phyloP scores from a whole-genome alignment of 805 yeast species.

The Phaffomyces opuntiae region DNA sequence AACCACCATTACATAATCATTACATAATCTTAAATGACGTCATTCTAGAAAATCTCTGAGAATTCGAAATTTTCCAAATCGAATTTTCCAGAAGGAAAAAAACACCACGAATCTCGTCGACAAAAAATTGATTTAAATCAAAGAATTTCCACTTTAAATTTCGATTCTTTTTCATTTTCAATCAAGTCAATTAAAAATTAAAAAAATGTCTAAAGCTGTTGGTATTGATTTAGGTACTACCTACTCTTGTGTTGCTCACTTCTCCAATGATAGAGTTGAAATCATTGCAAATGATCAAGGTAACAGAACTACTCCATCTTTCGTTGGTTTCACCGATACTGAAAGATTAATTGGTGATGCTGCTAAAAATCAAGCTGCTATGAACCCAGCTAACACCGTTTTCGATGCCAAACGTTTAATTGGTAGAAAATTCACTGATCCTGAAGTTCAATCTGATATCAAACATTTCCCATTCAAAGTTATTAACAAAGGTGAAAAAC shows the following conservation, averaged over 20 bases:
- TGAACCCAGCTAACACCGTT: constrained; percentile 86
- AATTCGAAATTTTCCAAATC: not conserved
- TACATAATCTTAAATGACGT: not conserved
- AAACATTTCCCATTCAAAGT: constrained; percentile 84
- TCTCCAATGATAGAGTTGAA: constrained; percentile 86
- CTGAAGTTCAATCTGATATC: constrained; percentile 69
- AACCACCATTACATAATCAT: not conserved
- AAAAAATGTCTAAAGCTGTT: constrained; percentile 16
- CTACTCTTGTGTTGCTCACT: constrained; percentile 93
- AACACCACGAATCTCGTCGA: constrained; percentile 2
- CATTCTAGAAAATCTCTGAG: not conserved
- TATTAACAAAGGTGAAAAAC: constrained; percentile 64
- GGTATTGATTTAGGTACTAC: constrained; percentile 83
- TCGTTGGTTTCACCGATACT: constrained; percentile 87
- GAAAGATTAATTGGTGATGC: constrained; percentile 39
- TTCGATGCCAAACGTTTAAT: constrained; percentile 89
- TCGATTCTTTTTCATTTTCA: not conserved
- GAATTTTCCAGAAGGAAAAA: constrained; percentile 13
- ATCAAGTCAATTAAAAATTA: not conserved
- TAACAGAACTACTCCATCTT: constrained; percentile 96
- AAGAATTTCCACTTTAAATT: not conserved
- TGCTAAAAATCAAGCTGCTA: constrained; percentile 95
- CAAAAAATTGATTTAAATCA: constrained; percentile 1
- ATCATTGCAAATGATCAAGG: constrained; percentile 97
- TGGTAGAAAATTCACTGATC: constrained; percentile 80